Evolutionary conservation across 257 asterid species (phyloP).

Genomic region (Solanum commersonii): DNA sequence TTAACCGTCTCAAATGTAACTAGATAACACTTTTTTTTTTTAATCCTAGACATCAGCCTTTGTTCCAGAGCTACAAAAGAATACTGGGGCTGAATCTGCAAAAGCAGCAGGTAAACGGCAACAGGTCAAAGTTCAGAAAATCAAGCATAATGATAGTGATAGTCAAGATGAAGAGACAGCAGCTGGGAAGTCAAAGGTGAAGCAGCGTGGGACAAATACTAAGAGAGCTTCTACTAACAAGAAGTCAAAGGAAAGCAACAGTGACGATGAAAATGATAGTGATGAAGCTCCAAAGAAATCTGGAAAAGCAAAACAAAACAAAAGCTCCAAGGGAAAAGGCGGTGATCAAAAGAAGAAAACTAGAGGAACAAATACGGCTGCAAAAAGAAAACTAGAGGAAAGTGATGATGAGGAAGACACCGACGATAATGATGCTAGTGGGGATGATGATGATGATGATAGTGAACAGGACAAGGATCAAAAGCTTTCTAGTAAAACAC

Average conservation of each 20-base stretch:
- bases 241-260: constrained; percentile 16
- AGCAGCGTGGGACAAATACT: constrained; percentile 19
- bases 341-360: constrained; percentile 27
- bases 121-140: constrained; percentile 12
- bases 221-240: constrained; percentile 30
- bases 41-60: constrained; percentile 75
- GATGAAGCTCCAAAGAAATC: constrained; percentile 22
- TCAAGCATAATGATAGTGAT: constrained; percentile 7
- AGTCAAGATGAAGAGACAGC: constrained; percentile 22
- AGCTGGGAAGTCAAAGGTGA: constrained; percentile 10
- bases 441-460: constrained; percentile 7
- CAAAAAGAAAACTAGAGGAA: constrained; percentile 40
- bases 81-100: constrained; percentile 47
- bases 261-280: constrained; percentile 16
- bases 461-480: constrained; percentile 21
- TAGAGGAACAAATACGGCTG: constrained; percentile 25
- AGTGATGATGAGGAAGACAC: constrained; percentile 27
- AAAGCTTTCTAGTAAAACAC: constrained; percentile 3
- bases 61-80: constrained; percentile 84
- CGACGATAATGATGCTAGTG: constrained; percentile 8
- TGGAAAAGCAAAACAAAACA: constrained; percentile 27
- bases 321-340: constrained; percentile 13
- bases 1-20: neutral
- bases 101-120: constrained; percentile 33
- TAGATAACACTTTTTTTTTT: neutral